Evolutionary conservation across 2,329 filamentous ascomycete species (phyloP).

Genomic region (Cylindrodendrum hubeiense): DNA sequence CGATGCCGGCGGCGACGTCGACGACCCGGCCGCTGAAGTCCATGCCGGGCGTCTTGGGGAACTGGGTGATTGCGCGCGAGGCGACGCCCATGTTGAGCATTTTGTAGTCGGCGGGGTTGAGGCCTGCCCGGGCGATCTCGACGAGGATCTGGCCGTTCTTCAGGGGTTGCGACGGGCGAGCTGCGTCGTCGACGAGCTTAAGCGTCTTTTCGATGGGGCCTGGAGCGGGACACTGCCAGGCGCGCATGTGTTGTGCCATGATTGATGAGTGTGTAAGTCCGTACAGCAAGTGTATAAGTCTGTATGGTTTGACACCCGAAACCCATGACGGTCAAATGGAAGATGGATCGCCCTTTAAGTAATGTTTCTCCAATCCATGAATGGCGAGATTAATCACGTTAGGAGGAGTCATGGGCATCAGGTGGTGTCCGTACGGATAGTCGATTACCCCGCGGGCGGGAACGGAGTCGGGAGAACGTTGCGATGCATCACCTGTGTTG

Average conservation of each 20-base stretch:
- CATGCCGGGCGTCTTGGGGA: conserved; percentile 59
- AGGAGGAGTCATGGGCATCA: conserved; percentile 1
- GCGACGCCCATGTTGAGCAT: conserved; percentile 55
- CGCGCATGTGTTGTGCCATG: conserved; percentile 43
- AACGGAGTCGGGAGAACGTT: conserved; percentile 17
- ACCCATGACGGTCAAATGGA: not conserved
- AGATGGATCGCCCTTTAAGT: not conserved
- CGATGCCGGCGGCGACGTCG: conserved; percentile 49
- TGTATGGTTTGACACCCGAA: no score
- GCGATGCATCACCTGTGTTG: not conserved
- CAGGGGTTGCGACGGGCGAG: conserved; percentile 38
- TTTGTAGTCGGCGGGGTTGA: conserved; percentile 66
- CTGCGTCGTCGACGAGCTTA: conserved; percentile 29
- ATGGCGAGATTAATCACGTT: conserved; percentile 19
- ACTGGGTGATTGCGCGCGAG: conserved; percentile 45
- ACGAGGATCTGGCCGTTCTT: conserved; percentile 54
- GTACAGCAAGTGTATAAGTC: not conserved
- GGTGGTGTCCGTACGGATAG: not conserved
- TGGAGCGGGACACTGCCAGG: conserved; percentile 44
- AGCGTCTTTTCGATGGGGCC: conserved; percentile 43
- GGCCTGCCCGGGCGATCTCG: conserved; percentile 55
- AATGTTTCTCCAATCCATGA: not conserved
- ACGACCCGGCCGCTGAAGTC: conserved; percentile 66
- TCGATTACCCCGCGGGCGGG: conserved; percentile 12
- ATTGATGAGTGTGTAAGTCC: not conserved